phyloP scores from a whole-genome alignment of 192 early-diverging fungal genomes.

The Coemansia sp. region DNA sequence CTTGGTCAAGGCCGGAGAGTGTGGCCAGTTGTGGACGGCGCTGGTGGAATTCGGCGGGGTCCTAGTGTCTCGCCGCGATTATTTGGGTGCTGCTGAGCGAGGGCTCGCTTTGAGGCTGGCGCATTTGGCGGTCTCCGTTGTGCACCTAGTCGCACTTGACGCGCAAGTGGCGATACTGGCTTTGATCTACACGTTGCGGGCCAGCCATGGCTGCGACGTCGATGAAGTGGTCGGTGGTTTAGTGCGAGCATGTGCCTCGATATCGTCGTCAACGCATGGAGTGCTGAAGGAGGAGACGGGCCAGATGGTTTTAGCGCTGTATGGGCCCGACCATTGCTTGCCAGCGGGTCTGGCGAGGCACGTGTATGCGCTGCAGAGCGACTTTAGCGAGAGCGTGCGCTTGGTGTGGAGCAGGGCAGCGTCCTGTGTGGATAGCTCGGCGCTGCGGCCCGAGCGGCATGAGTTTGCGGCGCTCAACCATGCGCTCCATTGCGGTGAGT shows the following conservation, averaged over 20 bases:
- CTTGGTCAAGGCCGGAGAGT: background rate
- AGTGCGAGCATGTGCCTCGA: background rate
- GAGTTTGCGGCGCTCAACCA: slow-evolving; percentile 2
- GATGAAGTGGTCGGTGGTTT: slow-evolving; percentile 1
- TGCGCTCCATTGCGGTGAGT: slow-evolving; percentile 1
- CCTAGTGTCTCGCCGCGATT: background rate
- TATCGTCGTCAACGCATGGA: background rate
- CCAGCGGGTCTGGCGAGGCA: background rate
- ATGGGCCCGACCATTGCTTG: background rate
- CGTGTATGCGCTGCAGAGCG: slow-evolving; percentile 13
- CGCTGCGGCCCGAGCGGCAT: background rate
- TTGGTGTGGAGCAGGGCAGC: slow-evolving; percentile 17
- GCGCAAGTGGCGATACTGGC: slow-evolving; percentile 15
- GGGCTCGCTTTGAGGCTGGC: background rate
- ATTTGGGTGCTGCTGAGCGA: background rate
- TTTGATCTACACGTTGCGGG: slow-evolving; percentile 14
- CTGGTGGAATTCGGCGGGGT: slow-evolving; percentile 16
- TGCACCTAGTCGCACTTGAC: background rate
- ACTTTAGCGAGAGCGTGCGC: slow-evolving; percentile 17
- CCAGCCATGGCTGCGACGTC: background rate
- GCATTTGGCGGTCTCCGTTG: background rate
- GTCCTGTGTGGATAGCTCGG: background rate
- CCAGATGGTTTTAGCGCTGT: slow-evolving; percentile 12
- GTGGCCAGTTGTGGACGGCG: slow-evolving; percentile 15
- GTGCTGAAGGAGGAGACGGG: slow-evolving; percentile 17